These are phyloP conservation scores for Garcia nutans DNA, from an alignment of 345 rosid genomes.

Conservation along the genomic window DNA sequence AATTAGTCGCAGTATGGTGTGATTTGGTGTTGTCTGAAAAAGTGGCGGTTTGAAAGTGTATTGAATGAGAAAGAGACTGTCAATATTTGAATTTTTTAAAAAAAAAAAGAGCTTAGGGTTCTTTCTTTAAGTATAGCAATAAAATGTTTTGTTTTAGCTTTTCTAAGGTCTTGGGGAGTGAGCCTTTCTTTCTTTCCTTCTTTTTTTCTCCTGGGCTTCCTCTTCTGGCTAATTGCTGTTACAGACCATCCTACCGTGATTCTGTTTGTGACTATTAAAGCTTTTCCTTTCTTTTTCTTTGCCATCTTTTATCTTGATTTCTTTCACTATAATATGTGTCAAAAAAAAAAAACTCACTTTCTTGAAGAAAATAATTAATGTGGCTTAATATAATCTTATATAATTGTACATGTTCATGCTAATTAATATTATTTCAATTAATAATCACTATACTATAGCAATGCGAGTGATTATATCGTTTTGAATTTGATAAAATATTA, in stretches of 20 bases:
- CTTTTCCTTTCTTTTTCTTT: slow-evolving; percentile 21
- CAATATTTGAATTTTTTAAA: slow-evolving; percentile 31
- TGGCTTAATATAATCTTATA: not conserved
- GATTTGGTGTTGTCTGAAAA: slow-evolving; percentile 61
- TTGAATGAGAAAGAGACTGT: slow-evolving; percentile 42
- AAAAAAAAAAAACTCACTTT: slow-evolving; percentile 1
- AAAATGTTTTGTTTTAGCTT: slow-evolving; percentile 20
- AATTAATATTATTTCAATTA: slow-evolving; percentile 1
- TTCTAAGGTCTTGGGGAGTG: slow-evolving; percentile 31
- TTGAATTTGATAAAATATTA: not conserved
- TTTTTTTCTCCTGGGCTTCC: too few relatives aligned
- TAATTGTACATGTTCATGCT: not conserved
- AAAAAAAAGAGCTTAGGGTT: slow-evolving; percentile 34
- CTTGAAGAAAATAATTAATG: not conserved
- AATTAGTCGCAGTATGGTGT: slow-evolving; percentile 47
- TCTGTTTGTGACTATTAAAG: slow-evolving; percentile 13
- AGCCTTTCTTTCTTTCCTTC: slow-evolving; percentile 21
- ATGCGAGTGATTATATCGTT: not conserved
- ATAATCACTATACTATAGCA: not conserved
- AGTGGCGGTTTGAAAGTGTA: slow-evolving; percentile 50
- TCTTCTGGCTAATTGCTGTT: slow-evolving; percentile 26
- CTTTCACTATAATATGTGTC: slow-evolving; percentile 9
- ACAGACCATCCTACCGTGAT: slow-evolving; percentile 11
- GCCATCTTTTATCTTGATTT: slow-evolving; percentile 11
- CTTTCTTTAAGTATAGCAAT: slow-evolving; percentile 17